Base-by-base conservation (phyloP, 163 green algal species). In the Scenedesmus sp. region DNA sequence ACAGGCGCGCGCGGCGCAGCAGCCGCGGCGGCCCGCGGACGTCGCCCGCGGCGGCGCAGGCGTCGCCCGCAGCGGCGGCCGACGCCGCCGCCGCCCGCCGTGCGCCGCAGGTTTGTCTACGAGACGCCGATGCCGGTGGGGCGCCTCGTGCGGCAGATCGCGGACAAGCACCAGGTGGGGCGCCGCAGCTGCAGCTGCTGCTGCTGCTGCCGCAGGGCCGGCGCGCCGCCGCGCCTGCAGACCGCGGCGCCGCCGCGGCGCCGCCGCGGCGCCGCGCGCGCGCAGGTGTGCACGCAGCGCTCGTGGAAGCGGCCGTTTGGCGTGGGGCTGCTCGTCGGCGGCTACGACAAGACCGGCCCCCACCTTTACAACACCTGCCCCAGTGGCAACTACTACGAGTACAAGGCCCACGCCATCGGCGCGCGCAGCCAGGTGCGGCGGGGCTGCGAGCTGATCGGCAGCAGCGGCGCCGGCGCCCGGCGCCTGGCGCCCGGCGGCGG, bases 301-400 rank as follows among this genome's bases (percentile, higher is more conserved):
- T 97, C 92, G 0, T 98, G 91, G 91, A 97, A 95, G 85, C 88
- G 96, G 47, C 96, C 96, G 0, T 98, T 97, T 65, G 96, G 96
- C 20, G 96, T 98, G 63, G 96, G 96, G 1, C 85, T 99, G 60
- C 89, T 99, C 53, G 89, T 97, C 39, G 93, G 86, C 0, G 96
- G 96, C 17, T 82, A 91, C 44, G 96, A 99, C 88, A 58, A 31
- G 54, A 75, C 29, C 1, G 95, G 96, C 1, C 80, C 92, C 5
- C 89, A 93, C 80, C 74, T 98, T 7, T 97, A 92, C 84, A 94
- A 96, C 86, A 98, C 93, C 63, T 98, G 94, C 85, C 96, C 96
- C 33, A 95, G 87, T 1, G 96, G 96, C 65, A 98, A 98, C 81
- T 98, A 93, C 85, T 98, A 94, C 50, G 96, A 99, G 81, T 99